These are phyloP conservation scores for Hypseocharis bilobata DNA, from an alignment of 441 rosid genomes.

Conservation along the genomic window DNA sequence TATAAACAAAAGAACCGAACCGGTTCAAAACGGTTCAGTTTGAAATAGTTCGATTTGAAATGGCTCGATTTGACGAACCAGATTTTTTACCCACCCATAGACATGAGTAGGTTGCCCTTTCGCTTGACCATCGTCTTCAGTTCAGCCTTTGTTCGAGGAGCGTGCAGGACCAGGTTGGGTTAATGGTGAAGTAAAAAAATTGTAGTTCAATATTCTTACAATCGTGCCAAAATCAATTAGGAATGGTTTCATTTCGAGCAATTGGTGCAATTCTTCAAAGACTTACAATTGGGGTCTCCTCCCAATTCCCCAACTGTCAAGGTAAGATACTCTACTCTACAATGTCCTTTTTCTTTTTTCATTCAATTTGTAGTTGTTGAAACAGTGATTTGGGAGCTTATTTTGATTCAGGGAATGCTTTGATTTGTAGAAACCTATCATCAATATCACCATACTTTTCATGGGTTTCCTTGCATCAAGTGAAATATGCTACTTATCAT, in stretches of 20 bases:
- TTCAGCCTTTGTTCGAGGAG: too few species aligned
- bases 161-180: too few species aligned
- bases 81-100: too few species aligned
- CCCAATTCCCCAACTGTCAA: slow-evolving; percentile 22
- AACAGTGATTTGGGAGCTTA: background rate
- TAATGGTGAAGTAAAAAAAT: too few species aligned
- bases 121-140: too few species aligned
- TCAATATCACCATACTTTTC: slow-evolving; percentile 28
- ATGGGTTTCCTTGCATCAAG: slow-evolving; percentile 23
- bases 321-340: slow-evolving; percentile 15
- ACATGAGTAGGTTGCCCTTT: too few species aligned
- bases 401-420: slow-evolving; percentile 24
- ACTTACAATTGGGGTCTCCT: slow-evolving; percentile 36
- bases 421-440: slow-evolving; percentile 24
- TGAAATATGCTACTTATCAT: slow-evolving; percentile 8
- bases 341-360: background rate
- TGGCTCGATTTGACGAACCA: too few species aligned
- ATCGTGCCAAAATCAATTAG: too few species aligned
- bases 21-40: too few species aligned
- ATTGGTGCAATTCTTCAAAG: slow-evolving; percentile 36
- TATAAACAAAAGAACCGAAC: too few species aligned
- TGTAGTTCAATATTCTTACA: too few species aligned
- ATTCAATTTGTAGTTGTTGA: background rate
- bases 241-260: slow-evolving; percentile 36
- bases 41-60: too few species aligned